phyloP scores from a whole-genome alignment of 2,329 filamentous ascomycete genomes.

The Calonectria multiphialidica region DNA sequence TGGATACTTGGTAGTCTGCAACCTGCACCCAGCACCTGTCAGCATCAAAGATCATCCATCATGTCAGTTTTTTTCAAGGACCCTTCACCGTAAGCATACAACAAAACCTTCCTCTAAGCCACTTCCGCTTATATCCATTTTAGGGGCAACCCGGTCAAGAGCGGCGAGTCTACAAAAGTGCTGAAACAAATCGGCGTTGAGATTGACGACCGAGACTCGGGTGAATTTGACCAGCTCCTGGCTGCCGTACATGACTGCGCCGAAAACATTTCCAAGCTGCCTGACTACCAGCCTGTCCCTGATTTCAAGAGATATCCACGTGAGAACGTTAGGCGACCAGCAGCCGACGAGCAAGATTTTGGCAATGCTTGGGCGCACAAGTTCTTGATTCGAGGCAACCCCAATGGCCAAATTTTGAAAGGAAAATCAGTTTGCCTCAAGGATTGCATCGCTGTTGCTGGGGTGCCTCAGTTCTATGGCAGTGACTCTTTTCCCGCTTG shows the following conservation, averaged over 20 bases:
- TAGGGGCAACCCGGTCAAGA: slow-evolving; percentile 55
- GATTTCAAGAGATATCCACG: slow-evolving; percentile 59
- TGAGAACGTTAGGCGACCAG: slow-evolving; percentile 55
- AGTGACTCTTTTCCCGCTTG: slow-evolving; percentile 63
- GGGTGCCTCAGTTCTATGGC: slow-evolving; percentile 65
- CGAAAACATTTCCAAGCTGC: slow-evolving; percentile 55
- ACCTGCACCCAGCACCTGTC: too few relatives aligned
- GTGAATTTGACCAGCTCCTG: slow-evolving; percentile 61
- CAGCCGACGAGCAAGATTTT: slow-evolving; percentile 55
- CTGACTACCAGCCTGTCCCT: slow-evolving; percentile 59
- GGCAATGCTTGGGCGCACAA: slow-evolving; percentile 65
- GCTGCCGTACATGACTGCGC: slow-evolving; percentile 65
- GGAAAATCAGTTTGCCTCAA: slow-evolving; percentile 64
- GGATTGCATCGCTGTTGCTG: slow-evolving; percentile 66
- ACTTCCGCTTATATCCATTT: background rate
- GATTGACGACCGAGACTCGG: slow-evolving; percentile 51
- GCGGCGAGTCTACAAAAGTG: slow-evolving; percentile 52
- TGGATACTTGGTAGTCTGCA: background rate
- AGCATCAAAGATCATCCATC: too few relatives aligned
- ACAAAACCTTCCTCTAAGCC: background rate
- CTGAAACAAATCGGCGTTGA: slow-evolving; percentile 51
- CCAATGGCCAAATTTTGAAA: slow-evolving; percentile 40
- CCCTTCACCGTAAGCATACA: slow-evolving; percentile 46
- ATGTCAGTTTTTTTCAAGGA: slow-evolving; percentile 57
- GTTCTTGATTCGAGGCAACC: slow-evolving; percentile 55